phyloP scores from a whole-genome alignment of 192 early-diverging fungal genomes.

The Linnemannia zychae region DNA sequence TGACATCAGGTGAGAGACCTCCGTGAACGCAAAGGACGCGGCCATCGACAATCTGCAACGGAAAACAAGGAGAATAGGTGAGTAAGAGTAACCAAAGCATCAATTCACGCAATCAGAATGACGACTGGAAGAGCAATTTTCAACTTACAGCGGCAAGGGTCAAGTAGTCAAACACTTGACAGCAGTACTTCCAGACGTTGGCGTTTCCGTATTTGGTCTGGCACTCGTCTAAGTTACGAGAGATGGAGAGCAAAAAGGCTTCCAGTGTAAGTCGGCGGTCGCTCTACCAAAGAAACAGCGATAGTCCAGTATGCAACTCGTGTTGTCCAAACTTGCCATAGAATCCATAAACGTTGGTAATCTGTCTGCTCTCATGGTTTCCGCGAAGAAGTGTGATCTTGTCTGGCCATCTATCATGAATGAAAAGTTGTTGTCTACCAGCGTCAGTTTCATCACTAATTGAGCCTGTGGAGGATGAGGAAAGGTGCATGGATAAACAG shows the following conservation, averaged over 20 bases:
- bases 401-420: conserved; percentile 86
- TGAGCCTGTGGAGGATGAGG: neutral
- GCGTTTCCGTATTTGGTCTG: conserved; percentile 95
- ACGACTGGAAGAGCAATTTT: neutral
- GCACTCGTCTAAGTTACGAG: conserved; percentile 80
- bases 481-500: neutral
- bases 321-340: conserved; percentile 68
- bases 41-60: conserved; percentile 89
- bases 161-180: conserved; percentile 93
- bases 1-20: conserved; percentile 92
- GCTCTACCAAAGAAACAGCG: neutral
- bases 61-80: conserved; percentile 16
- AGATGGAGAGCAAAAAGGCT: neutral
- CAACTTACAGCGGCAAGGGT: conserved; percentile 88
- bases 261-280: neutral
- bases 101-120: neutral
- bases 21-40: conserved; percentile 94
- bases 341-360: conserved; percentile 97
- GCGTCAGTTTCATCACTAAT: neutral
- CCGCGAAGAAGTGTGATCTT: conserved; percentile 96
- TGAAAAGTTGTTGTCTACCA: neutral
- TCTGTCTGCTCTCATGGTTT: conserved; percentile 97
- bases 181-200: conserved; percentile 97
- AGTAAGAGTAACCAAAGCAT: neutral
- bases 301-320: neutral